Evolutionary conservation across 805 yeast species (phyloP).

Genomic region (Myxozyma monticola): DNA sequence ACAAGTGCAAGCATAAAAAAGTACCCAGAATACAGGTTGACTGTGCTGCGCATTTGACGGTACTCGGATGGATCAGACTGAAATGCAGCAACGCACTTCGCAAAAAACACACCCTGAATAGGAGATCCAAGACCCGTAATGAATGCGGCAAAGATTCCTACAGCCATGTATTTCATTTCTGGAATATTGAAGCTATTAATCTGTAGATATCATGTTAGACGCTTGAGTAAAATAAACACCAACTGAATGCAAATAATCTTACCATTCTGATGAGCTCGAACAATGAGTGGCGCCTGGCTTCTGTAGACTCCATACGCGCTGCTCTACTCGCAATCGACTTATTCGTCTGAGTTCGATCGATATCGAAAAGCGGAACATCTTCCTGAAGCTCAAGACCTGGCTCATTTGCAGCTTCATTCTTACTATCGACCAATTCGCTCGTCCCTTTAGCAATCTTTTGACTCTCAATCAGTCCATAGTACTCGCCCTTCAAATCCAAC

Average conservation of each 20-base stretch:
- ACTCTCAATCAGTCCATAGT: conserved; percentile 39
- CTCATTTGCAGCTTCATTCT: conserved; percentile 2
- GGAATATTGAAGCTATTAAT: conserved; percentile 8
- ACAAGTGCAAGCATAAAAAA: conserved; percentile 42
- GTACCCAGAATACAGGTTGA: conserved; percentile 42
- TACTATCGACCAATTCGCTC: neutral
- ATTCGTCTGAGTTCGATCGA: conserved; percentile 13
- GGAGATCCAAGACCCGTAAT: conserved; percentile 24
- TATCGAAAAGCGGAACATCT: conserved; percentile 17
- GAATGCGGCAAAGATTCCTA: conserved; percentile 14
- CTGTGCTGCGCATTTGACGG: conserved; percentile 39
- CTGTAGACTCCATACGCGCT: neutral
- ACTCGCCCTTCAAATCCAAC: conserved; percentile 30
- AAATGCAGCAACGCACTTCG: conserved; percentile 20
- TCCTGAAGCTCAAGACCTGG: conserved; percentile 8
- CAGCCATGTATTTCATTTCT: conserved; percentile 3
- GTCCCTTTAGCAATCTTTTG: conserved; percentile 33
- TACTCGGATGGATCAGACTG: conserved; percentile 37
- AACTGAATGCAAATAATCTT: neutral
- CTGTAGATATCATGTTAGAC: neutral
- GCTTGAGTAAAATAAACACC: neutral
- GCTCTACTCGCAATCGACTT: conserved; percentile 16
- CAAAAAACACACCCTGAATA: too few relatives aligned
- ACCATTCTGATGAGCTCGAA: conserved; percentile 1
- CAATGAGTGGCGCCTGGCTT: neutral